Percentiles rank a stretch among this genome's conserved stretches.
These are phyloP conservation scores for Flaveria robusta DNA, from an alignment of 129 eudicot species.

Conservation along the genomic window DNA sequence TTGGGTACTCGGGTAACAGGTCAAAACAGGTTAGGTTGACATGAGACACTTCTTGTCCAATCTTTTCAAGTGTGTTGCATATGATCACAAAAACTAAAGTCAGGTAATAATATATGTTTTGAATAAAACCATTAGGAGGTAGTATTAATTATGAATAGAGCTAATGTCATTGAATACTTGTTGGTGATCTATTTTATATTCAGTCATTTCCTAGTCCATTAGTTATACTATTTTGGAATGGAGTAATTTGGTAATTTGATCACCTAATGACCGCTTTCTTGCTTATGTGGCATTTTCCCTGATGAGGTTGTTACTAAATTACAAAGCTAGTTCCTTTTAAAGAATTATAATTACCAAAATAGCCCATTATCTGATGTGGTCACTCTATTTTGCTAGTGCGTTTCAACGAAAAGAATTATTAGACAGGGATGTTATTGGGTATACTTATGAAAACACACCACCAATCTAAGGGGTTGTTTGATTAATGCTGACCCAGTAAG, in stretches of 20 bases:
- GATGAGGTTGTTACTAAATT: too few species aligned
- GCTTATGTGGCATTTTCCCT: too few species aligned
- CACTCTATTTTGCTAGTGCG: too few species aligned
- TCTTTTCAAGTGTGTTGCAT: neutral
- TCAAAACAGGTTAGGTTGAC: neutral
- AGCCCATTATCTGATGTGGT: too few species aligned
- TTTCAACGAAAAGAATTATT: too few species aligned
- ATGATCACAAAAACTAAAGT: neutral
- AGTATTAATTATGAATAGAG: neutral
- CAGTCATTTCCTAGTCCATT: too few species aligned
- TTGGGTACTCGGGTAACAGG: neutral
- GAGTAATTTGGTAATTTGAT: neutral
- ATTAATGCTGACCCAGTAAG: too few species aligned
- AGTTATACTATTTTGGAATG: neutral
- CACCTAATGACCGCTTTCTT: neutral
- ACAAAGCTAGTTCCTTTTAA: too few species aligned
- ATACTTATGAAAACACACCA: neutral
- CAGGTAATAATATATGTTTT: neutral
- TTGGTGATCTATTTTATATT: too few species aligned
- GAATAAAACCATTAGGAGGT: neutral
- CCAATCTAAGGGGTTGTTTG: too few species aligned
- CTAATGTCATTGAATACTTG: neutral
- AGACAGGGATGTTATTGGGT: neutral
- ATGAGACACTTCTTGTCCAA: neutral
- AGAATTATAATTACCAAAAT: too few species aligned